Conservation (phyloP, 106 monocot genomes). For the Dioscorea dumetorum region DNA sequence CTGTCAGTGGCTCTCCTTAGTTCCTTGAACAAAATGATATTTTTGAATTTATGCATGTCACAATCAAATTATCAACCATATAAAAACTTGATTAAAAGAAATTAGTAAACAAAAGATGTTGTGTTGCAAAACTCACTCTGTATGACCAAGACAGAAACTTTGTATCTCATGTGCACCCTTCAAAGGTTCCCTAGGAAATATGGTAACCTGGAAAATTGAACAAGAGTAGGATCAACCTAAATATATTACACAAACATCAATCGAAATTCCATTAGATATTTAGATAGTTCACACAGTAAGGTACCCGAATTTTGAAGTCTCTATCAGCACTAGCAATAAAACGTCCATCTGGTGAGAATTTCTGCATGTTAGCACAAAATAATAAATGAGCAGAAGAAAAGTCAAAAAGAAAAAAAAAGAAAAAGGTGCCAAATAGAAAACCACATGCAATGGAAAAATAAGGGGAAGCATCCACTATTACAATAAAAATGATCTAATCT, state of each 20-base stretch:
- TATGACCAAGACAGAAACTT: conserved; percentile 96
- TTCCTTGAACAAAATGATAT: too few species aligned
- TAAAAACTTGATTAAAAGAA: too few species aligned
- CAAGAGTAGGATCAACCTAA: background rate
- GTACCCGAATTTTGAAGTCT: conserved; percentile 97
- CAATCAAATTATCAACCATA: too few species aligned
- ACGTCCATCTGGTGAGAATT: conserved; percentile 76
- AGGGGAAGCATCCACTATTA: too few species aligned
- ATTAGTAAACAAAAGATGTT: background rate
- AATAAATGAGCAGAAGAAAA: too few species aligned
- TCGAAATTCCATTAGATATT: background rate
- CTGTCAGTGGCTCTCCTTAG: too few species aligned
- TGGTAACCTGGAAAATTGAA: conserved; percentile 39
- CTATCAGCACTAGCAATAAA: conserved; percentile 94
- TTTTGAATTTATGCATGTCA: too few species aligned
- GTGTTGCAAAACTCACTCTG: conserved; percentile 53
- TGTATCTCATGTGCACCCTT: conserved; percentile 92
- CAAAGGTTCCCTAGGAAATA: conserved; percentile 56
- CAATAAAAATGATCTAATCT: too few species aligned
- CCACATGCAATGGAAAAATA: too few species aligned
- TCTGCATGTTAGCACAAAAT: conserved; percentile 33
- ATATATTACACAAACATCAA: background rate
- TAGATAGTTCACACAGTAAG: background rate
- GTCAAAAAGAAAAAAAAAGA: too few species aligned
- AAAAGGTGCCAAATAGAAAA: too few species aligned